Conservation (phyloP, 2,329 filamentous ascomycete species). For the Paecilomyces niveus region DNA sequence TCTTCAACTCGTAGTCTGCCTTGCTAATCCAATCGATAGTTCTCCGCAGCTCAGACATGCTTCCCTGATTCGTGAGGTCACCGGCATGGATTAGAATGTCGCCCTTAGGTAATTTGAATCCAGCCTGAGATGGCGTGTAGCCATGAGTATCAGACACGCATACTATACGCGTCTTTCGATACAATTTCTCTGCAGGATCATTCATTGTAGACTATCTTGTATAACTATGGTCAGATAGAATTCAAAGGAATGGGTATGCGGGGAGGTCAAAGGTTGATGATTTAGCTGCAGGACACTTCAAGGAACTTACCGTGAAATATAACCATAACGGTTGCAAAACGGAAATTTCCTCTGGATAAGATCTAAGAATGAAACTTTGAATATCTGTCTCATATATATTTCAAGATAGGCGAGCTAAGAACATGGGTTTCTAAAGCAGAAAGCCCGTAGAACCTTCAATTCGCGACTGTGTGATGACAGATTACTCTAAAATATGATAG, state of each 20-base stretch:
- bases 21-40: conserved; percentile 48
- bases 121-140: conserved; percentile 40
- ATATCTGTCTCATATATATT: background rate
- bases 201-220: background rate
- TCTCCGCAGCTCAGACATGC: conserved; percentile 43
- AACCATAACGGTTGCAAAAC: too few relatives aligned
- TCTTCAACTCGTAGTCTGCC: conserved; percentile 48
- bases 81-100: conserved; percentile 55
- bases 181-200: background rate
- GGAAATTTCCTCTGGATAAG: too few relatives aligned
- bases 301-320: too few relatives aligned
- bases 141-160: conserved; percentile 55
- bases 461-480: background rate
- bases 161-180: conserved; percentile 45
- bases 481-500: background rate
- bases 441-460: background rate
- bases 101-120: conserved; percentile 47
- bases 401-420: background rate
- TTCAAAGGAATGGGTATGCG: background rate
- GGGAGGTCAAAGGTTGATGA: too few relatives aligned
- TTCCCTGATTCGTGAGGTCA: conserved; percentile 52
- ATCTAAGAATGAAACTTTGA: too few relatives aligned
- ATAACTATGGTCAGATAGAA: background rate
- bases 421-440: background rate
- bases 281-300: too few relatives aligned